phyloP scores from a whole-genome alignment of 148 eudicot species.

The Chenopodium suecicum region DNA sequence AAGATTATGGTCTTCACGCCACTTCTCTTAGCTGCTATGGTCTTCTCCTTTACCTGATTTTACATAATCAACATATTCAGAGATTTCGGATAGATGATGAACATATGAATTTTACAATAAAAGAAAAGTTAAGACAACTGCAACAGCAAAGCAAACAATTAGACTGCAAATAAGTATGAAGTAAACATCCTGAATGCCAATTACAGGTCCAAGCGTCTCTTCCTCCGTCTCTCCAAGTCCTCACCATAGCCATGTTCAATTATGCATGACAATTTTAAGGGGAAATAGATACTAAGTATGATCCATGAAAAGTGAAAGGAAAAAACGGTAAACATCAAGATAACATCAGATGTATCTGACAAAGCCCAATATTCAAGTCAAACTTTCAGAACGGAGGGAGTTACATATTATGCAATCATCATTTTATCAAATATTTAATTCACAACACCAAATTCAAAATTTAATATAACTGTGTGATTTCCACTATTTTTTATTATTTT shows the following conservation, averaged over 20 bases:
- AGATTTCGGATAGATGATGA: not conserved
- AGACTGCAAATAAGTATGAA: not conserved
- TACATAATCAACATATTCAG: slow-evolving; percentile 14
- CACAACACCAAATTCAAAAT: not conserved
- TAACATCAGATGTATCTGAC: too few relatives aligned
- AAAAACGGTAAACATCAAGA: too few relatives aligned
- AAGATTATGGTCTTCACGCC: slow-evolving; percentile 87
- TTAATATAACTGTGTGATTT: not conserved
- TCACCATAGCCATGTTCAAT: not conserved
- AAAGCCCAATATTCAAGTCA: not conserved
- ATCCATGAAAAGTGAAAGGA: too few relatives aligned
- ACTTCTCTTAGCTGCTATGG: slow-evolving; percentile 93
- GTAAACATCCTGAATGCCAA: not conserved
- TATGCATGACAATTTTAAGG: too few relatives aligned
- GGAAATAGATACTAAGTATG: not conserved
- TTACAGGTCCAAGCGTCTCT: not conserved
- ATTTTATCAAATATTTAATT: too few relatives aligned
- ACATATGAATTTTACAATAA: not conserved
- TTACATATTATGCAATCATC: not conserved
- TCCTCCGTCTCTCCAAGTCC: not conserved
- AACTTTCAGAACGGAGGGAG: too few relatives aligned
- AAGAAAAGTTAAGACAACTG: not conserved
- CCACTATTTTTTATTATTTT: not conserved
- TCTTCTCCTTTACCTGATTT: slow-evolving; percentile 92
- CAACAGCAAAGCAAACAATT: not conserved